Evolutionary conservation across 2,329 filamentous ascomycete species (phyloP), one percentile per base, ranked within the genome.

Genomic region (Colletotrichum endophyticum): DNA sequence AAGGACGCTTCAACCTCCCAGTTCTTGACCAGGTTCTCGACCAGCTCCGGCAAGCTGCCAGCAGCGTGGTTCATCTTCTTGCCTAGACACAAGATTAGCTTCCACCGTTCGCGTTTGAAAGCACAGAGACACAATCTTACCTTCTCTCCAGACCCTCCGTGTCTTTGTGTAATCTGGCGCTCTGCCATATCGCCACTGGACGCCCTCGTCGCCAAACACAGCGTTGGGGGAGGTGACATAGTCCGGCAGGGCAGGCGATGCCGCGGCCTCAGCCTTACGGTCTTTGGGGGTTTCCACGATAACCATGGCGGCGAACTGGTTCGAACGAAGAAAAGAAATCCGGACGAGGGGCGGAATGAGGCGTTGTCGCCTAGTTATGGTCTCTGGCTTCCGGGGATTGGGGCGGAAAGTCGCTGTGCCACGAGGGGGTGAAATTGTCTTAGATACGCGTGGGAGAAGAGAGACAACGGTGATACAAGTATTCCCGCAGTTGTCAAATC

Each of bases 1-100:
- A 93, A 94, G 0, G 91, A 93, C 1, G 93, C 93, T 82, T 94
- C 92, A 68, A 94, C 90, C 83, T 94, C 92, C 93, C 92, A 94
- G 82, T 94, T 94, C 85, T 94, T 94, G 81, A 94, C 92, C 2
- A 94, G 88, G 81, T 94, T 94, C 82, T 94, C 90, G 53, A 94
- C 92, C 6, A 94, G 88, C 66, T 88, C 84, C 16, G 90, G 88
- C 4, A 94, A 88, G 72, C 89, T 92, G 44, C 87, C 88, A 5
- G 91, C 86, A 62, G 84, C 83, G 82, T 94, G 92, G 79, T 84
- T 88, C 83, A 85, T 87, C 44, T 84, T 86, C 82, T 92, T 93
- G 70, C 90, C 92, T 94, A 80, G 30, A n/a, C 5, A 6, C 15
- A 3, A 13, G 3, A 30, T 73, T 16, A 73, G 57, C 12, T 22